phyloP scores from a whole-genome alignment of 306 rosid genomes.

The Lablab purpureus region DNA sequence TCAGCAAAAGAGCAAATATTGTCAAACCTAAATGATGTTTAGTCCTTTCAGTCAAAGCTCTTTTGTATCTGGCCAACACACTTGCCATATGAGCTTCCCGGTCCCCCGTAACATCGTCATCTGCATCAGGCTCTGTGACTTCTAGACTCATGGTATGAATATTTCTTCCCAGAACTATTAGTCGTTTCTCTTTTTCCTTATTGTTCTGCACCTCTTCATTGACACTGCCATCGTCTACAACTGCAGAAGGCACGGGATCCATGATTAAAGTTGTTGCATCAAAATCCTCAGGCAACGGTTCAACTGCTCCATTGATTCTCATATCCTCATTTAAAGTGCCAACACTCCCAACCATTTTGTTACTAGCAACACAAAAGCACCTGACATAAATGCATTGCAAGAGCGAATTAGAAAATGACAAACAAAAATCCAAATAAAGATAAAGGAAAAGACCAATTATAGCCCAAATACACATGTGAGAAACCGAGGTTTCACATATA shows the following conservation, averaged over 20 bases:
- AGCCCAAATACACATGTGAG: not conserved
- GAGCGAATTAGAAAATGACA: not conserved
- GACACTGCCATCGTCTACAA: conserved; percentile 29
- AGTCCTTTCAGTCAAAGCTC: conserved; percentile 79
- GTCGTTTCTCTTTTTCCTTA: conserved; percentile 46
- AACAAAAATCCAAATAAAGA: not conserved
- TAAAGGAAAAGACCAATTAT: no score
- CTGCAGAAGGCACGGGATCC: conserved; percentile 49
- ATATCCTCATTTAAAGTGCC: conserved; percentile 23
- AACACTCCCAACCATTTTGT: conserved; percentile 50
- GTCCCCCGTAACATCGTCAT: conserved; percentile 88
- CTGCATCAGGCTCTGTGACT: conserved; percentile 81
- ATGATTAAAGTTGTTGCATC: conserved; percentile 39
- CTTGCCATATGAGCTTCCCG: conserved; percentile 89
- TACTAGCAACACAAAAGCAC: conserved; percentile 25
- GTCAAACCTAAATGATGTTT: conserved; percentile 76
- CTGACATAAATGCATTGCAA: conserved; percentile 29
- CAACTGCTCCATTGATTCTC: conserved; percentile 42
- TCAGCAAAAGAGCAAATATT: conserved; percentile 4
- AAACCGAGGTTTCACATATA: not conserved
- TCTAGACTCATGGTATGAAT: conserved; percentile 76
- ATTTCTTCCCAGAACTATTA: conserved; percentile 83
- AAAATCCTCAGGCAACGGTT: conserved; percentile 53
- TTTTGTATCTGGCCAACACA: conserved; percentile 77
- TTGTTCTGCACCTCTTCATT: conserved; percentile 7